Conservation (phyloP, 106 monocot species). For the Amphibolis antarctica region DNA sequence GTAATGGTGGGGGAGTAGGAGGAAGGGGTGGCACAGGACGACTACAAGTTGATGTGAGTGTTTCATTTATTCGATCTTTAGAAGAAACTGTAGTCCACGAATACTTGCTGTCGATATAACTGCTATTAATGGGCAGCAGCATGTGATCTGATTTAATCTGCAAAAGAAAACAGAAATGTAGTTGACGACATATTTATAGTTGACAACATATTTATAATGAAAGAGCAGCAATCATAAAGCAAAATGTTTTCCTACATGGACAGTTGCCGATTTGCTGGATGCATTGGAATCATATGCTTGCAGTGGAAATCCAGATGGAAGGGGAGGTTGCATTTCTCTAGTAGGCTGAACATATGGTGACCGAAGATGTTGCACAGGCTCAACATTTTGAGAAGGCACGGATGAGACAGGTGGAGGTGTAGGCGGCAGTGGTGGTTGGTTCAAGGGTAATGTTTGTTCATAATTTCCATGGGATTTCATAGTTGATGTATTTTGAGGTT, state of each 20-base stretch:
- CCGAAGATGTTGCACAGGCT: conserved; percentile 23
- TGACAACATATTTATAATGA: not conserved
- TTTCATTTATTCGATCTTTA: conserved; percentile 35
- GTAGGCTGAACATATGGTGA: conserved; percentile 24
- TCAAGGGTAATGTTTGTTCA: conserved; percentile 32
- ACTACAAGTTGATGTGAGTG: conserved; percentile 22
- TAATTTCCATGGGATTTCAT: conserved; percentile 36
- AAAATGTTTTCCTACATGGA: conserved; percentile 6
- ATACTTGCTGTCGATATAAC: conserved; percentile 36
- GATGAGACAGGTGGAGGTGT: conserved; percentile 44
- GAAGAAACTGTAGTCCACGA: conserved; percentile 32
- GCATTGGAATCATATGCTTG: conserved; percentile 42
- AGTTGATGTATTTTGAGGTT: conserved; percentile 20
- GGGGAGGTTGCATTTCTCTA: conserved; percentile 49
- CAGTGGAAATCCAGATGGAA: conserved; percentile 54
- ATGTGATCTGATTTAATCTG: conserved; percentile 51
- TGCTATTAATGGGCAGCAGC: conserved; percentile 21
- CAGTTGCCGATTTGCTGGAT: not conserved
- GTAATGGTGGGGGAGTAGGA: conserved; percentile 53
- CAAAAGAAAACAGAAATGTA: not conserved
- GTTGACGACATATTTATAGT: not conserved
- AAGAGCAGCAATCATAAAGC: not conserved
- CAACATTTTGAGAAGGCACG: conserved; percentile 29
- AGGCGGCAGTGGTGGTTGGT: conserved; percentile 82
- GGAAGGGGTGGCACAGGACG: conserved; percentile 64